phyloP scores from a whole-genome alignment of 2,329 filamentous ascomycete genomes.

The Neopestalotiopsis sp. region DNA sequence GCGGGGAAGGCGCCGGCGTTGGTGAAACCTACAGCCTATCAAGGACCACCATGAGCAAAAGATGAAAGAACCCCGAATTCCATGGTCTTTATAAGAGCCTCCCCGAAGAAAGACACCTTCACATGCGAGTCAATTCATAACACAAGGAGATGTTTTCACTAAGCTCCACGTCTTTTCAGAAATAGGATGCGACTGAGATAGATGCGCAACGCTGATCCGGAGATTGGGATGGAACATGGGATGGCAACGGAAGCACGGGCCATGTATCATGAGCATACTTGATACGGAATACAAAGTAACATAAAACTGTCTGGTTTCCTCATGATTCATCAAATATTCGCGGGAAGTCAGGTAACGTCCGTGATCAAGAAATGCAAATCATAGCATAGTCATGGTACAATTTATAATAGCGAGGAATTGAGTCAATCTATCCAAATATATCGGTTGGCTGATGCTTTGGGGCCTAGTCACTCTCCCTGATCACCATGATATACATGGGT shows the following conservation, averaged over 20 bases:
- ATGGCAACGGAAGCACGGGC: constrained; percentile 4
- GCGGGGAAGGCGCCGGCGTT: neutral
- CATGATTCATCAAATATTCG: neutral
- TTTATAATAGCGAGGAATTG: too few relatives aligned
- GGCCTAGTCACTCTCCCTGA: too few relatives aligned
- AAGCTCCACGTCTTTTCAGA: neutral
- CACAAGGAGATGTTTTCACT: neutral
- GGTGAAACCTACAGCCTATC: neutral
- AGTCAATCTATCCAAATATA: too few relatives aligned
- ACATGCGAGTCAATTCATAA: neutral
- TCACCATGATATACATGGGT: too few relatives aligned
- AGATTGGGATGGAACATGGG: constrained; percentile 5
- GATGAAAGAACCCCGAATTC: neutral
- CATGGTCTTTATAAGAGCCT: neutral
- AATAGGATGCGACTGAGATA: neutral
- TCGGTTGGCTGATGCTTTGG: too few relatives aligned
- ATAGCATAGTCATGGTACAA: too few relatives aligned
- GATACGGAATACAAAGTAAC: neutral
- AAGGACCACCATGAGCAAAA: neutral
- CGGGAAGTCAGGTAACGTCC: too few relatives aligned
- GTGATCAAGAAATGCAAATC: too few relatives aligned
- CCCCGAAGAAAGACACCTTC: neutral
- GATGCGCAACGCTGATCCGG: neutral
- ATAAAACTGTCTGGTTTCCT: neutral
- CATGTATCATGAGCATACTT: neutral